These are phyloP conservation scores for Hanseniaspora guilliermondii DNA, from an alignment of 805 yeast genomes.

Conservation along the genomic window DNA sequence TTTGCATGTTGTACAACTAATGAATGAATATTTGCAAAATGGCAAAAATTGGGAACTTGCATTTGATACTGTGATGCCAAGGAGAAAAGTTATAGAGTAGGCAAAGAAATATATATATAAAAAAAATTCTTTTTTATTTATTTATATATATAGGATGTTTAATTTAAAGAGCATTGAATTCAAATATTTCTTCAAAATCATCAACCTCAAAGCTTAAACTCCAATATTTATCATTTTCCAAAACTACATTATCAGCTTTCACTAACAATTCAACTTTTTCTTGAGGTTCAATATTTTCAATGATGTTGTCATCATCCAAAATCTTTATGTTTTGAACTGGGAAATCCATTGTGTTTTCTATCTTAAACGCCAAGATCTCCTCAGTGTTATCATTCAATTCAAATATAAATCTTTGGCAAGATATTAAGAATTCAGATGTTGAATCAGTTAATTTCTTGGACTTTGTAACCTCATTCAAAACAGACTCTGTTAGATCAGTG, in stretches of 20 bases:
- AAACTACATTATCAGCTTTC: conserved; percentile 76
- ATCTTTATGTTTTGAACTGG: conserved; percentile 54
- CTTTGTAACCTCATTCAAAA: conserved; percentile 57
- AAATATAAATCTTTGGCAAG: conserved; percentile 72
- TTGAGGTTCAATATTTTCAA: conserved; percentile 18
- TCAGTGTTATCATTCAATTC: conserved; percentile 26
- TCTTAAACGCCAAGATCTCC: conserved; percentile 68
- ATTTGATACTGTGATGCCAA: conserved; percentile 77
- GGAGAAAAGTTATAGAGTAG: conserved; percentile 42
- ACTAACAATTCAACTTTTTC: conserved; percentile 40
- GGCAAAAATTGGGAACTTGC: conserved; percentile 69
- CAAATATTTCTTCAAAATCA: conserved; percentile 25
- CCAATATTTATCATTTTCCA: conserved; percentile 45
- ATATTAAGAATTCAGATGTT: conserved; percentile 86
- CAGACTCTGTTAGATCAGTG: conserved; percentile 42
- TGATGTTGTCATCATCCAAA: conserved; percentile 28
- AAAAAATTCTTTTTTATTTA: neutral
- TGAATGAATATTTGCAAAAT: conserved; percentile 66
- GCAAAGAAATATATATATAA: neutral
- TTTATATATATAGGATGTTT: neutral
- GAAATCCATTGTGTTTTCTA: conserved; percentile 74
- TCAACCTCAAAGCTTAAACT: conserved; percentile 65
- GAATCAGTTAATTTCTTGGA: conserved; percentile 66
- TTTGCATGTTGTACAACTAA: conserved; percentile 82
- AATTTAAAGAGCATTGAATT: conserved; percentile 17